Evolutionary conservation across 106 monocot genomes (phyloP).

Genomic region (Dactylorhiza incarnata): DNA sequence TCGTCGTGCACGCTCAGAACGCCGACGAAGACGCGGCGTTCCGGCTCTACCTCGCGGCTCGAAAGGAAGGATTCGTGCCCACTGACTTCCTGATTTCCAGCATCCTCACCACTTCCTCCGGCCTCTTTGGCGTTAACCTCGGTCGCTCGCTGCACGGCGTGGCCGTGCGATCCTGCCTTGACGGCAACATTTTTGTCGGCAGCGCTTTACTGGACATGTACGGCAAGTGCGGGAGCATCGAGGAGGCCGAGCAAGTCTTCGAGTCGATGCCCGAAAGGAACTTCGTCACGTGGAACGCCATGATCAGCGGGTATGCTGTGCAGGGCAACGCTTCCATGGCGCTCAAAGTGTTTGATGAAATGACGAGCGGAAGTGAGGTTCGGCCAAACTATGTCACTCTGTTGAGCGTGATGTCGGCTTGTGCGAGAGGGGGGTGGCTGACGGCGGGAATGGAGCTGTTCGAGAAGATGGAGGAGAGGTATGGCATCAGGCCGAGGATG

Average conservation of each 20-base stretch:
- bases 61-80: slow-evolving; percentile 44
- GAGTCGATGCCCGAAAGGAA: slow-evolving; percentile 38
- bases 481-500: slow-evolving; percentile 47
- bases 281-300: slow-evolving; percentile 65
- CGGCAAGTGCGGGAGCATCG: slow-evolving; percentile 72
- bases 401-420: slow-evolving; percentile 59
- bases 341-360: slow-evolving; percentile 43
- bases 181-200: slow-evolving; percentile 63
- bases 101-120: slow-evolving; percentile 55
- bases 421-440: slow-evolving; percentile 56
- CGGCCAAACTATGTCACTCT: slow-evolving; percentile 74
- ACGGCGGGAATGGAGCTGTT: slow-evolving; percentile 60
- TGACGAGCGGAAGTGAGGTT: slow-evolving; percentile 28
- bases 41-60: slow-evolving; percentile 31
- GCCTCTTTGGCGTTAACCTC: slow-evolving; percentile 60
- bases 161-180: slow-evolving; percentile 46
- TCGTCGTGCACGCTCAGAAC: slow-evolving; percentile 60
- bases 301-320: slow-evolving; percentile 66
- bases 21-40: slow-evolving; percentile 70
- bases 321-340: slow-evolving; percentile 46
- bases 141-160: slow-evolving; percentile 65
- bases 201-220: slow-evolving; percentile 84
- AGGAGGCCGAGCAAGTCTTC: slow-evolving; percentile 52
- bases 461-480: slow-evolving; percentile 58
- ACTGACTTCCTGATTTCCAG: slow-evolving; percentile 82